Evolutionary conservation across 225 moss, liverwort and hornwort species (phyloP).

Genomic region (Asterella californica): DNA sequence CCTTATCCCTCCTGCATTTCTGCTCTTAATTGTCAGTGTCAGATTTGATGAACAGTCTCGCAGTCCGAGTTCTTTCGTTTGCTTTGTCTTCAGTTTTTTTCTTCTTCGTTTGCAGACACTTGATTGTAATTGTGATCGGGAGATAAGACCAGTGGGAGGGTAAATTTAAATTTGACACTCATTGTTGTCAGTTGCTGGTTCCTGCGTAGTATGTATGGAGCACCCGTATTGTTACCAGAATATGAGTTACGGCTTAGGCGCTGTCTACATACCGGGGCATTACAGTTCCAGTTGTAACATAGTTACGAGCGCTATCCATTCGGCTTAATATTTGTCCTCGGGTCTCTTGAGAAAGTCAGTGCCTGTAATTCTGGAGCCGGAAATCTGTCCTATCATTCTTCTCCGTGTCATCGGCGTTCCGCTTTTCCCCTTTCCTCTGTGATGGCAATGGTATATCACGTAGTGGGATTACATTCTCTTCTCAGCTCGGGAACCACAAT

Average conservation of each 20-base stretch:
- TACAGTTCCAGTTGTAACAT: not conserved
- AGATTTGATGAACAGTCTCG: no score
- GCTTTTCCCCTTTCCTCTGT: not conserved
- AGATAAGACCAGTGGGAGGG: not conserved
- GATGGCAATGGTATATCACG: not conserved
- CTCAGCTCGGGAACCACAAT: no score
- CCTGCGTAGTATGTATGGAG: not conserved
- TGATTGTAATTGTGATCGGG: not conserved
- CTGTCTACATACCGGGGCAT: not conserved
- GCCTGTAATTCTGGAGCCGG: no score
- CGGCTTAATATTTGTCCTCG: no score
- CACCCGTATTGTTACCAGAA: not conserved
- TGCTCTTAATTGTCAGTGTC: no score
- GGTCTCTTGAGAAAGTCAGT: no score
- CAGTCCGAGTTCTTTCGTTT: no score
- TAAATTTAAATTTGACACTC: no score
- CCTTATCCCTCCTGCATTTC: slow-evolving; percentile 6
- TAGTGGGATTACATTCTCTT: not conserved
- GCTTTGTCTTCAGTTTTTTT: not conserved
- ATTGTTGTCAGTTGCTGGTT: not conserved
- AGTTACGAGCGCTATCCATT: no score
- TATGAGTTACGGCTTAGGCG: not conserved
- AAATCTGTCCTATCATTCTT: not conserved
- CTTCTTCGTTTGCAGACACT: not conserved
- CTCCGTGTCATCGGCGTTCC: not conserved